phyloP scores from a whole-genome alignment of 2,329 filamentous ascomycete species.

The Orbilia oligospora region DNA sequence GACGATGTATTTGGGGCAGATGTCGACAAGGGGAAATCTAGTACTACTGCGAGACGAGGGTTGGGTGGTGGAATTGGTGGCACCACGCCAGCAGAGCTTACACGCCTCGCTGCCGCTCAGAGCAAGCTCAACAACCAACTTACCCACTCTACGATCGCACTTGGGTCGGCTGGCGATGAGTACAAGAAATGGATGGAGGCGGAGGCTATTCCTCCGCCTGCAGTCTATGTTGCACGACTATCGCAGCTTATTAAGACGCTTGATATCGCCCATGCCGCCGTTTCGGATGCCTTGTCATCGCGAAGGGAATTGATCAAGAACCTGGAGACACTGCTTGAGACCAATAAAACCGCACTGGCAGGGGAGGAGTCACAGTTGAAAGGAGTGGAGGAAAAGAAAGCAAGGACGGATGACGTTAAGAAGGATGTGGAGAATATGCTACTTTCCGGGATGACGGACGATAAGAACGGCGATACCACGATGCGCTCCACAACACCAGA shows the following conservation, averaged over 20 bases:
- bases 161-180: slow-evolving; percentile 81
- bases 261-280: slow-evolving; percentile 87
- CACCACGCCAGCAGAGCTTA: slow-evolving; percentile 80
- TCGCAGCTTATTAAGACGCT: slow-evolving; percentile 91
- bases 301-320: slow-evolving; percentile 82
- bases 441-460: slow-evolving; percentile 82
- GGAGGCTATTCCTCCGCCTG: slow-evolving; percentile 80
- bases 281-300: slow-evolving; percentile 90
- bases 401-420: slow-evolving; percentile 84
- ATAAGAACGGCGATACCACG: slow-evolving; percentile 69
- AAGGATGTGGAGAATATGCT: slow-evolving; percentile 91
- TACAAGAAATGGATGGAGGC: slow-evolving; percentile 87
- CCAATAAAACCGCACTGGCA: slow-evolving; percentile 78
- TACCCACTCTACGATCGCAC: slow-evolving; percentile 76
- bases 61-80: slow-evolving; percentile 71
- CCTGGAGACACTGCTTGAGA: slow-evolving; percentile 84
- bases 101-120: slow-evolving; percentile 80
- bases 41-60: slow-evolving; percentile 72
- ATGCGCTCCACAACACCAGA: slow-evolving; percentile 69
- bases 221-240: slow-evolving; percentile 90
- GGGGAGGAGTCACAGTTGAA: slow-evolving; percentile 78
- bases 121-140: slow-evolving; percentile 81
- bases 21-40: slow-evolving; percentile 73
- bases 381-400: slow-evolving; percentile 77
- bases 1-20: slow-evolving; percentile 68